Evolutionary conservation across 2,329 filamentous ascomycete genomes (phyloP), one percentile per base, ranked within the genome.

Genomic region (Botrytis deweyae): DNA sequence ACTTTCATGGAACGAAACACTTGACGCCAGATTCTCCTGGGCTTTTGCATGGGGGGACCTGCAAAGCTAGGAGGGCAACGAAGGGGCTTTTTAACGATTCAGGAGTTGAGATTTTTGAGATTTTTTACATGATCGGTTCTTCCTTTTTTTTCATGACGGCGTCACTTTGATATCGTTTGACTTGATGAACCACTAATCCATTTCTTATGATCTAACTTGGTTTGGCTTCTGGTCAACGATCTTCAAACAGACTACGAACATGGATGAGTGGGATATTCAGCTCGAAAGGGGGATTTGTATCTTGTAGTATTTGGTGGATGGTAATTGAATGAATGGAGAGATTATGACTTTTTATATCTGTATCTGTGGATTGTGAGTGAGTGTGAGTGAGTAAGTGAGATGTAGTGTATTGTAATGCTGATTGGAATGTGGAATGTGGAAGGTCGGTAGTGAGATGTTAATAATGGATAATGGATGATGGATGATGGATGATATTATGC

Each of bases 101-200:
- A 36, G 78, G 80, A 81, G 81, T 80, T 83, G 82, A 76, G 76
- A 79, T 79, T 78, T 81, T 80, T 80, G 78, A 80, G 80, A 82
- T 81, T 82, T 78, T 78, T 69, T 72, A 67, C 62, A 58, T 68
- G 75, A 76, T 74, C 78, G 76, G 77, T 77, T 77, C 64, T 72
- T 73, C 73, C 76, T 77, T 75, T 70, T 76, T 76, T 78, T 76
- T 71, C 73, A 73, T 67, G 76, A 71, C 58, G 79, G 79, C 79
- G 79, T 79, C 74, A 76, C 73, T 38, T 44, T 72, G 63, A 77
- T 77, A 78, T 72, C 74, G 71, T 78, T 77, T 72, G 70, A 67
- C 46, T 38, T 59, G 70, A 66, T 67, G 70, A 68, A 46, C 49
- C 38, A 46, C 20, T 42, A 46, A 67, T 36, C 40, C 49, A 44